phyloP scores from a whole-genome alignment of 129 eudicot genomes.

The Chrysanthemum seticuspe region DNA sequence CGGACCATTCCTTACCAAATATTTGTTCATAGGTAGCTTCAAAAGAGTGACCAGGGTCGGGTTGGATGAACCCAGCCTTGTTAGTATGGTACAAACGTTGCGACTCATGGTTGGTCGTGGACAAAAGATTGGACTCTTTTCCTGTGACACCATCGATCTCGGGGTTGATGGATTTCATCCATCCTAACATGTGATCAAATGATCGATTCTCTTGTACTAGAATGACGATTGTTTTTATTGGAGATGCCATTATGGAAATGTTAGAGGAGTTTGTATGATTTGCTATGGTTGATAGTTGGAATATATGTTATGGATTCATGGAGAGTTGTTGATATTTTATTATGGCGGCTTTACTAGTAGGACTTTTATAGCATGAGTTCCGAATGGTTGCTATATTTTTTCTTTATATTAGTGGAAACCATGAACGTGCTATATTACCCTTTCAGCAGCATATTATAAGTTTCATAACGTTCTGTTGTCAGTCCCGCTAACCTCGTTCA shows the following conservation, averaged over 20 bases:
- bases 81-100: slow-evolving; percentile 47
- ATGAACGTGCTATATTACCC: too few species aligned
- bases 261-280: slow-evolving; percentile 4
- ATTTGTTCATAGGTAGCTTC: slow-evolving; percentile 73
- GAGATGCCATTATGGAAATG: slow-evolving; percentile 33
- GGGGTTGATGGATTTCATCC: slow-evolving; percentile 59
- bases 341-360: slow-evolving; percentile 6
- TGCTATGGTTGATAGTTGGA: not conserved
- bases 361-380: not conserved
- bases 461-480: too few species aligned
- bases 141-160: slow-evolving; percentile 58
- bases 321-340: not conserved
- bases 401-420: too few species aligned
- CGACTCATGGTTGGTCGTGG: slow-evolving; percentile 36
- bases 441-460: too few species aligned
- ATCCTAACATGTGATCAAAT: slow-evolving; percentile 65
- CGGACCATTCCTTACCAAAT: slow-evolving; percentile 57
- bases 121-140: slow-evolving; percentile 50
- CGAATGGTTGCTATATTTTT: not conserved
- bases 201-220: slow-evolving; percentile 72
- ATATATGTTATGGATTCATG: slow-evolving; percentile 1
- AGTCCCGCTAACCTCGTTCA: too few species aligned
- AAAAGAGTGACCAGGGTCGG: slow-evolving; percentile 92
- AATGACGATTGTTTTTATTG: slow-evolving; percentile 58
- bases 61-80: slow-evolving; percentile 60